A percentile compares a stretch with the other conserved stretches of the same genome.
These are phyloP conservation scores for Penicillium expansum DNA, from an alignment of 2,329 filamentous ascomycete species.

Conservation along the genomic window DNA sequence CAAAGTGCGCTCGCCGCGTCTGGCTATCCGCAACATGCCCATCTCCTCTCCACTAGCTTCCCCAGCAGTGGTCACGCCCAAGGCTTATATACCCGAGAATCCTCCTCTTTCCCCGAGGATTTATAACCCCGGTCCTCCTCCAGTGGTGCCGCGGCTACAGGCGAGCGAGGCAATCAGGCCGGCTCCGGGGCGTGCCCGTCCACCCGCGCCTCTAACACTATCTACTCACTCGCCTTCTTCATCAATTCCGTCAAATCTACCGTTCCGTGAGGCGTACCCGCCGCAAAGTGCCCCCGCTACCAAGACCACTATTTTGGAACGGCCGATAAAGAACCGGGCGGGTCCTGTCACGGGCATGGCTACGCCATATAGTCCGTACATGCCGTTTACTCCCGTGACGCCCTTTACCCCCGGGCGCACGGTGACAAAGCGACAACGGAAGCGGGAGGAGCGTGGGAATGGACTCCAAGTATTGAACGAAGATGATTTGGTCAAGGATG, in stretches of 20 bases:
- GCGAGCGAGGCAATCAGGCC: constrained; percentile 10
- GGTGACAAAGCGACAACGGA: constrained; percentile 46
- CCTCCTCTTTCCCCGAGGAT: constrained; percentile 56
- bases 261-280: constrained; percentile 46
- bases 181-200: constrained; percentile 21
- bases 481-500: constrained; percentile 47
- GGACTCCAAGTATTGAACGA: constrained; percentile 46
- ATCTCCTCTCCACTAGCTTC: constrained; percentile 56
- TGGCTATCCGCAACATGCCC: constrained; percentile 53
- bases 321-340: constrained; percentile 35
- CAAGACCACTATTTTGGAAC: constrained; percentile 50
- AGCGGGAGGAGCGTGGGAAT: constrained; percentile 42
- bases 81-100: constrained; percentile 50
- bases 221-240: constrained; percentile 31
- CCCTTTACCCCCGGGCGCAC: constrained; percentile 49
- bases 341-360: constrained; percentile 49
- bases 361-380: constrained; percentile 52
- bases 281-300: constrained; percentile 47
- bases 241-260: constrained; percentile 28
- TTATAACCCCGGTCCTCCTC: constrained; percentile 56
- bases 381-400: constrained; percentile 51
- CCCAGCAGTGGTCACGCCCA: constrained; percentile 42
- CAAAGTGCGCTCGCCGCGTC: constrained; percentile 45
- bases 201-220: constrained; percentile 34
- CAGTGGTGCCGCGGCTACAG: constrained; percentile 46